phyloP scores from a whole-genome alignment of 2,329 filamentous ascomycete species.

The Ceratocystis harringtonii region DNA sequence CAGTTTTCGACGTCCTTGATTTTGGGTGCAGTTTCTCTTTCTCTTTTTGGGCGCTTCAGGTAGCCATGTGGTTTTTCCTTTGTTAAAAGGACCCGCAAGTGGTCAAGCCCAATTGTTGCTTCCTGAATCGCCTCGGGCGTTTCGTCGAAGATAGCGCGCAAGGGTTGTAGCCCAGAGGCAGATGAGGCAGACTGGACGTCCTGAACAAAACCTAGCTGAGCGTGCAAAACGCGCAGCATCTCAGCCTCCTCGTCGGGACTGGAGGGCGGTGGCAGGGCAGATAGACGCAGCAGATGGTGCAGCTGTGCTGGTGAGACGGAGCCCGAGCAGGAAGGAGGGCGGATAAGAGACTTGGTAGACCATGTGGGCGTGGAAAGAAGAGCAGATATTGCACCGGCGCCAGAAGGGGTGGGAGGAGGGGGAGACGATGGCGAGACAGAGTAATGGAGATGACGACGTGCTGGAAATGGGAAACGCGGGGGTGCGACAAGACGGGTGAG shows the following conservation, averaged over 20 bases:
- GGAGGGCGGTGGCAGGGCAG: slow-evolving; percentile 63
- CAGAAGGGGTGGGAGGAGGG: slow-evolving; percentile 20
- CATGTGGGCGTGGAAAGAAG: slow-evolving; percentile 60
- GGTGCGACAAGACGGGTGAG: neutral
- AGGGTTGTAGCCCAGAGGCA: slow-evolving; percentile 52
- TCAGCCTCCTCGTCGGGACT: slow-evolving; percentile 45
- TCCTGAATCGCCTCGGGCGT: slow-evolving; percentile 46
- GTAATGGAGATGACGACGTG: neutral
- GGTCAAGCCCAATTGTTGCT: slow-evolving; percentile 42
- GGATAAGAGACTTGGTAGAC: slow-evolving; percentile 64
- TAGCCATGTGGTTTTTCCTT: slow-evolving; percentile 48
- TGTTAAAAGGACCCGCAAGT: slow-evolving; percentile 40
- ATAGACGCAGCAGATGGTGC: slow-evolving; percentile 73
- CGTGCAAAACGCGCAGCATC: slow-evolving; percentile 61
- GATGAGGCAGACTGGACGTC: slow-evolving; percentile 55
- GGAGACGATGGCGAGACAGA: neutral
- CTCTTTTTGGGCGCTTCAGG: slow-evolving; percentile 28
- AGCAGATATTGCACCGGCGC: slow-evolving; percentile 22
- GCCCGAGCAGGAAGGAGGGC: slow-evolving; percentile 21
- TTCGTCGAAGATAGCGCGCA: slow-evolving; percentile 72
- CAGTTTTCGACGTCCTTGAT: slow-evolving; percentile 39
- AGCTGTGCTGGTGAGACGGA: slow-evolving; percentile 53
- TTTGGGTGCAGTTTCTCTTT: neutral
- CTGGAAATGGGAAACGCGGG: neutral
- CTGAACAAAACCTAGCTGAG: slow-evolving; percentile 82